Percentiles rank a stretch among this genome's conserved stretches.
Evolutionary conservation across 306 rosid species (phyloP).

Genomic region (Castanea sativa): DNA sequence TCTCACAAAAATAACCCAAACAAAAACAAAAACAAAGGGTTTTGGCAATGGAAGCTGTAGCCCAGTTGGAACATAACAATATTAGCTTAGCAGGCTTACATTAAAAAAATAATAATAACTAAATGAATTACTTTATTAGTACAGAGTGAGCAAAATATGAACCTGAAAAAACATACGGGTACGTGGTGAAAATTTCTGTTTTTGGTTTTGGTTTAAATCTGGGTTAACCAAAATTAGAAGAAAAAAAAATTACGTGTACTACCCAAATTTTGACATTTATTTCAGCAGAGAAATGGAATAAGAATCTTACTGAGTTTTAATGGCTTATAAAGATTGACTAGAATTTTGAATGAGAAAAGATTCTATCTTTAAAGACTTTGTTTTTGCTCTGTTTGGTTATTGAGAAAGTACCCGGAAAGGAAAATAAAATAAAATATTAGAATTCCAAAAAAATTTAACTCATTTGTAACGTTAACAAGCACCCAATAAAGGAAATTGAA

Average conservation of each 20-base stretch:
- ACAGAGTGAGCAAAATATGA: not conserved
- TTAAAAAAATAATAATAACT: too few species aligned
- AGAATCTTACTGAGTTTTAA: too few species aligned
- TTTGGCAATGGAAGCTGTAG: not conserved
- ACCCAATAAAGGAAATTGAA: too few species aligned
- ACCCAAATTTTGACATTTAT: too few species aligned
- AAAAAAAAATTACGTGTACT: too few species aligned
- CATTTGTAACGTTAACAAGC: not conserved
- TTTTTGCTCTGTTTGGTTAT: constrained; percentile 18
- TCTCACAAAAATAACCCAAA: not conserved
- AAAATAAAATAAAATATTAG: not conserved
- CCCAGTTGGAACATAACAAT: not conserved
- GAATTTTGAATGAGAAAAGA: too few species aligned
- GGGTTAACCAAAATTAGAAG: too few species aligned
- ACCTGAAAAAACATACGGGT: not conserved
- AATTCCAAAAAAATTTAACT: not conserved
- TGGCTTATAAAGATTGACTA: too few species aligned
- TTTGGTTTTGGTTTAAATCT: too few species aligned
- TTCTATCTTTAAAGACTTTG: not conserved
- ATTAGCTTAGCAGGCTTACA: not conserved
- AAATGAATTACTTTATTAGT: not conserved
- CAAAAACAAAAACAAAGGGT: not conserved
- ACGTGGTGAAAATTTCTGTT: not conserved
- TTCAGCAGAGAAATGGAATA: too few species aligned
- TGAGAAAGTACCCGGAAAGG: constrained; percentile 16